phyloP scores from a whole-genome alignment of 495 filamentous ascomycete species.

The Letharia columbiana region DNA sequence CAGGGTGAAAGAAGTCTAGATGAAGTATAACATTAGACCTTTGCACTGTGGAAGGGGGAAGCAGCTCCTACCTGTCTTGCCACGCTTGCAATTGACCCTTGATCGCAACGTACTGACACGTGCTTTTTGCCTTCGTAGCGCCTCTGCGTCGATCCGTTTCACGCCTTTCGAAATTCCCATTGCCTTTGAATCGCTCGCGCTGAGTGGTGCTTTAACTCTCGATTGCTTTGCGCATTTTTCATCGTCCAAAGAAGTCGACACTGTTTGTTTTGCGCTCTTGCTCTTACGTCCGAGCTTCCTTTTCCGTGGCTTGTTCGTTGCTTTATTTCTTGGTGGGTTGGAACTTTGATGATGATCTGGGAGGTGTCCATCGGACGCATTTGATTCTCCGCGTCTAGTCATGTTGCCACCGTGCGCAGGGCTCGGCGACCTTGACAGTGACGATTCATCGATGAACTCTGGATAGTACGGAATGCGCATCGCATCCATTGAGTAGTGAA shows the following conservation, averaged over 20 bases:
- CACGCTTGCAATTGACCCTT: background rate
- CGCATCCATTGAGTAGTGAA: too few species aligned
- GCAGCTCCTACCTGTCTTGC: background rate
- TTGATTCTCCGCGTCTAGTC: background rate
- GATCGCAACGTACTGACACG: background rate
- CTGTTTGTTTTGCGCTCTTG: background rate
- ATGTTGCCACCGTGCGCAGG: too few species aligned
- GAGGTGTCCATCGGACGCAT: too few species aligned
- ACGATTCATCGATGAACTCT: too few species aligned
- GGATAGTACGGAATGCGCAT: too few species aligned
- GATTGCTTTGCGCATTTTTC: background rate
- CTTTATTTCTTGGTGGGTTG: background rate
- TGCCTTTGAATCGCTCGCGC: background rate
- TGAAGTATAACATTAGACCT: background rate
- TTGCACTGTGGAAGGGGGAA: background rate
- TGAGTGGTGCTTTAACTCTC: background rate
- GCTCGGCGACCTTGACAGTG: too few species aligned
- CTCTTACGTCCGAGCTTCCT: background rate
- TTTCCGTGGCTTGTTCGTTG: background rate
- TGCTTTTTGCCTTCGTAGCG: background rate
- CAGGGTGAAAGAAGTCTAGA: background rate
- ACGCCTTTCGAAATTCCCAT: background rate
- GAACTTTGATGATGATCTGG: too few species aligned
- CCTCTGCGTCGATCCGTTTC: background rate
- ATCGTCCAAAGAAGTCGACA: background rate